These are phyloP conservation scores for Zopfochytrium polystomum DNA, from an alignment of 371 early-diverging fungal genomes.

Conservation along the genomic window DNA sequence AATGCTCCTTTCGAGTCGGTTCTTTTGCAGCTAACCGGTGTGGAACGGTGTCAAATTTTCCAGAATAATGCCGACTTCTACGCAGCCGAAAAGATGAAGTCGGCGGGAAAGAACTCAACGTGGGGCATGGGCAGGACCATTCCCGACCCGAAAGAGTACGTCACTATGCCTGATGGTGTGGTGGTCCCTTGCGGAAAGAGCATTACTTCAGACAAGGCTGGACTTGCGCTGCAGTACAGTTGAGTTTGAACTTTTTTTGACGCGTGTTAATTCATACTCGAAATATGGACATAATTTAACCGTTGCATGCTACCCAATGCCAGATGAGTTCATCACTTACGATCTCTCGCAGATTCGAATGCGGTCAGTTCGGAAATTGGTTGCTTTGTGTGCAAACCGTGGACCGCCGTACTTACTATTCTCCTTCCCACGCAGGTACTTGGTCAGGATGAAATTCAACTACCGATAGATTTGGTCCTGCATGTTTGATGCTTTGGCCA, in stretches of 20 bases:
- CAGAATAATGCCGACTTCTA: conserved; percentile 50
- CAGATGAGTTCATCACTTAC: conserved; percentile 63
- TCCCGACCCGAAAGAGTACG: conserved; percentile 49
- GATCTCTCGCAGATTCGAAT: conserved; percentile 56
- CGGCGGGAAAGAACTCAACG: conserved; percentile 50
- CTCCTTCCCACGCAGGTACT: no score
- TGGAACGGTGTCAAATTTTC: neutral
- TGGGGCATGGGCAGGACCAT: conserved; percentile 52
- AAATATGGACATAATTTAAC: no score
- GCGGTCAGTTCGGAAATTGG: no score
- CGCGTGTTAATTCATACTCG: no score
- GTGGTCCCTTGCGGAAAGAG: conserved; percentile 44
- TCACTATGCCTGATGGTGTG: conserved; percentile 33
- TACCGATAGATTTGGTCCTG: conserved; percentile 2
- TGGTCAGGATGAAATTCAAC: conserved; percentile 47
- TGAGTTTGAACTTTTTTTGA: no score
- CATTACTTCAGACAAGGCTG: conserved; percentile 24
- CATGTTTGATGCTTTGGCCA: neutral
- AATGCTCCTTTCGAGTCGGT: neutral
- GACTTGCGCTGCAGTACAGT: conserved; percentile 31
- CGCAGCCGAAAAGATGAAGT: conserved; percentile 42
- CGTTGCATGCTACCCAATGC: no score
- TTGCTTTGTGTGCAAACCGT: no score
- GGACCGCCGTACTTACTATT: no score
- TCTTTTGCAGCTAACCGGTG: neutral